Base-by-base conservation (phyloP, 2,329 filamentous ascomycete species). In the Xylariaceae sp. region DNA sequence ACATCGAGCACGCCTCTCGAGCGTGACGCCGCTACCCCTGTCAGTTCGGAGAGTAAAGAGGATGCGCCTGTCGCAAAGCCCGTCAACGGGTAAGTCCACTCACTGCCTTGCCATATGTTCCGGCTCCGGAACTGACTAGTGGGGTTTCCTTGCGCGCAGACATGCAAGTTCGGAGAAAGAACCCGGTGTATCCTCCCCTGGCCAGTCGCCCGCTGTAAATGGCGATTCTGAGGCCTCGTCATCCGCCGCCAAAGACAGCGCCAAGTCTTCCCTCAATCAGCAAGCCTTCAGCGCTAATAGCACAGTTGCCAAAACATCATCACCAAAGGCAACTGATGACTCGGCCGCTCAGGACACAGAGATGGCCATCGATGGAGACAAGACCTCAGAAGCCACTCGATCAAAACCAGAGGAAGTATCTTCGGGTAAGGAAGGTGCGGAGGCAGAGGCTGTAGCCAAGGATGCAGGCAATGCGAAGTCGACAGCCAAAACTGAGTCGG, bases 11-110 rank as follows among this genome's bases (percentile, higher is more conserved):
- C 60, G 30, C 48, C 58, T n/a, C 44, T 48, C 11, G 59, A 63
- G 39, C 53, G 52, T 33, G 63, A 64, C 50, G 36, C 45, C 7
- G 35, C 51, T n/a, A 49, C 47, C 42, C 36, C 53, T 19, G 36
- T 36, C 9, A 10, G 33, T 9, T 4, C 9, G 33, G 70, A 75
- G 58, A 78, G 78, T 74, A 72, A 75, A 51, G 69, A 80, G 49
- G 73, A 80, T 61, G 66, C 76, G 40, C 70, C 65, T 39, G 59
- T 59, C 39, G 56, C 59, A 27, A 59, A 66, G 27, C 60, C 63
- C 38, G 56, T 78, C 60, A 81, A 83, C 64, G 80, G 80, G 82
- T 85, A 72, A 77, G 81, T 79, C 63, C 64, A 47, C 22, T 27
- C 22, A 27, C 7, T 27, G 22, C 22, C 22, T 27, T 27, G 22